Evolutionary conservation across 2,329 filamentous ascomycete species (phyloP), one percentile per base, ranked within the genome.

Genomic region (Mycogone perniciosa): DNA sequence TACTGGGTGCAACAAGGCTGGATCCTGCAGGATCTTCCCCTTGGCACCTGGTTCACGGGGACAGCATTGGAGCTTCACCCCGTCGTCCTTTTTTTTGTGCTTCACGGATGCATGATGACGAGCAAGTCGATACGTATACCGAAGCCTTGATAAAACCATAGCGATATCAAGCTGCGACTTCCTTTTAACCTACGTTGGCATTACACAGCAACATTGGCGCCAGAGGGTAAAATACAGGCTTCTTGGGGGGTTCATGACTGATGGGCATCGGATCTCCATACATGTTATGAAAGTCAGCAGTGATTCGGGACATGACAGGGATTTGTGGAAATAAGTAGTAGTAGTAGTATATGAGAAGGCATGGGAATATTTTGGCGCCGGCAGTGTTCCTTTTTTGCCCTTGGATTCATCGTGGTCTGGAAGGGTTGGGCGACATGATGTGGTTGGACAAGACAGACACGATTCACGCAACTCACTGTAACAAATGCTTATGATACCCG

Each of bases 51-150:
- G 73, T 74, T 82, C 31, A 67, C 77, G 48, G 90, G 87, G 26
- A 83, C 86, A 0, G 57, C 73, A 6, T 73, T 91, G 20, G 93
- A 95, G 70, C 82, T 96, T 54, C 93, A 99, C 67, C 92, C 93
- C 10, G 76, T 86, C 4, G 88, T 86, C 6, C 70, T 84, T 27
- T 63, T 97, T 54, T 99, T 96, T 70, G 76, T 95, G 53, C 60
- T 90, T n/a, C 89, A 95, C 66, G 93, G 91, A 20, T 95, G 88
- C 65, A 71, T 93, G 64, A 97, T 99, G 93, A 86, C 92, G 57
- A 96, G 89, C 75, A 95, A 92, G 79, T 92, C 84, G 31, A 82
- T 99, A 63, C 89, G 93, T 67, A 90, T 99, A 59, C 93, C 93
- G 11, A 99, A 99, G 81, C 90, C 81, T 52, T 85, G 70, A 67